A percentile compares a stretch with the other conserved stretches of the same genome.
phyloP scores from a whole-genome alignment of 2,329 filamentous ascomycete species.

The Penicillium italicum region DNA sequence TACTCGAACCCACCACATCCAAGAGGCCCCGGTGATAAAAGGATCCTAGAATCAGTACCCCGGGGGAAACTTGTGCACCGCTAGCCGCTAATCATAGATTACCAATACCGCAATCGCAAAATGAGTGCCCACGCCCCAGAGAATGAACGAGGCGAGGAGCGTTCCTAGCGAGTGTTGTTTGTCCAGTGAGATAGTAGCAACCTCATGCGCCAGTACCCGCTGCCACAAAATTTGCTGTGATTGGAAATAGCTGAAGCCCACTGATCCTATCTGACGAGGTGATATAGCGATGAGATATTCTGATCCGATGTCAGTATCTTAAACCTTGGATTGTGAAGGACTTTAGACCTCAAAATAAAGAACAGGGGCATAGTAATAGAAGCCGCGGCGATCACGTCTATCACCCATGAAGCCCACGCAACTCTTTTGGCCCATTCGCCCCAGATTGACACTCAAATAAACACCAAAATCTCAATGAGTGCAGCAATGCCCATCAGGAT shows the following conservation, averaged over 20 bases:
- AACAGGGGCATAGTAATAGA: conserved; percentile 45
- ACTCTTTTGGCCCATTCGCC: conserved; percentile 50
- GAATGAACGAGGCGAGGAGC: conserved; percentile 61
- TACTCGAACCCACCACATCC: conserved; percentile 61
- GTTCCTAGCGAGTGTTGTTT: conserved; percentile 57
- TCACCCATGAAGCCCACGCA: conserved; percentile 51
- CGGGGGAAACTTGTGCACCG: conserved; percentile 62
- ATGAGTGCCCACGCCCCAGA: conserved; percentile 64
- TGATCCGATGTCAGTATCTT: conserved; percentile 28
- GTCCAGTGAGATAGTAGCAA: conserved; percentile 58
- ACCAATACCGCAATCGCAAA: conserved; percentile 61
- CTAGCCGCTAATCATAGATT: conserved; percentile 67
- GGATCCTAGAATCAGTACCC: conserved; percentile 64
- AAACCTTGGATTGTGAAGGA: neutral
- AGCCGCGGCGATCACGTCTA: conserved; percentile 47
- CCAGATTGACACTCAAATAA: conserved; percentile 56
- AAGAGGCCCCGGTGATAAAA: conserved; percentile 66
- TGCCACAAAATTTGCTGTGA: conserved; percentile 64
- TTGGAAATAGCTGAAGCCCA: conserved; percentile 62
- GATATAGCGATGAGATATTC: conserved; percentile 35
- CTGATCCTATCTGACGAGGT: conserved; percentile 56
- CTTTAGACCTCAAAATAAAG: conserved; percentile 50
- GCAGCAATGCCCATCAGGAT: conserved; percentile 64
- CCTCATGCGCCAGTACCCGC: conserved; percentile 61
- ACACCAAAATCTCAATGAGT: conserved; percentile 60